Evolutionary conservation across 1,284 basidiomycete species (phyloP).

Genomic region (Pseudozyma sp.): DNA sequence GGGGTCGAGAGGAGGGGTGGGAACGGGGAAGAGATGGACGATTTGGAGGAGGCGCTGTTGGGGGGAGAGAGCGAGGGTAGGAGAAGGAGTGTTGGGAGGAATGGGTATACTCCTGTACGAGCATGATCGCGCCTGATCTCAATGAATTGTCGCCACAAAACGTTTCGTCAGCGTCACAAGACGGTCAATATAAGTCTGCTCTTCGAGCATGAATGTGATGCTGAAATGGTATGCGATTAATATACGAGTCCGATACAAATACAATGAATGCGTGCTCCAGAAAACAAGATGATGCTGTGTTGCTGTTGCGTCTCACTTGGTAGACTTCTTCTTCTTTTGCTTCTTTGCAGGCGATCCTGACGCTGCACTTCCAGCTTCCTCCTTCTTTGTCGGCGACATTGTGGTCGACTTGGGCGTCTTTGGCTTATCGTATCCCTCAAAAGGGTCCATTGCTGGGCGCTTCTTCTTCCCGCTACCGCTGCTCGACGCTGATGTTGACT

Average conservation of each 20-base stretch:
- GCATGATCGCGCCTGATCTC: slow-evolving; percentile 1
- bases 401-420: slow-evolving; percentile 25
- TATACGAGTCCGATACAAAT: slow-evolving; percentile 22
- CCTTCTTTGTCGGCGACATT: slow-evolving; percentile 4
- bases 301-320: slow-evolving; percentile 11
- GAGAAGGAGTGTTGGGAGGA: slow-evolving; percentile 25
- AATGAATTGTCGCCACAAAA: too few species aligned
- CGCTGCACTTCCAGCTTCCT: slow-evolving; percentile 13
- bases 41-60: slow-evolving; percentile 31
- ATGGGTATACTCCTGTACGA: slow-evolving; percentile 31
- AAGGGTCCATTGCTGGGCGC: slow-evolving; percentile 46
- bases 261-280: slow-evolving; percentile 13
- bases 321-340: slow-evolving; percentile 36
- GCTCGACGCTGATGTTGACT: slow-evolving; percentile 6
- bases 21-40: slow-evolving; percentile 20
- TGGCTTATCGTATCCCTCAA: slow-evolving; percentile 50
- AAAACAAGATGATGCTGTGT: not conserved
- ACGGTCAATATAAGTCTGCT: not conserved
- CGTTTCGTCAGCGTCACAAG: too few species aligned
- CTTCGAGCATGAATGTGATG: not conserved
- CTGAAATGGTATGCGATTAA: slow-evolving; percentile 13
- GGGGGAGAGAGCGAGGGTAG: slow-evolving; percentile 19
- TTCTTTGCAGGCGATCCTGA: slow-evolving; percentile 23
- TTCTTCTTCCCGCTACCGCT: slow-evolving; percentile 27
- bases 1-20: slow-evolving; percentile 6